These are phyloP conservation scores for Polygonum aviculare DNA, from an alignment of 148 eudicot genomes.

Conservation along the genomic window DNA sequence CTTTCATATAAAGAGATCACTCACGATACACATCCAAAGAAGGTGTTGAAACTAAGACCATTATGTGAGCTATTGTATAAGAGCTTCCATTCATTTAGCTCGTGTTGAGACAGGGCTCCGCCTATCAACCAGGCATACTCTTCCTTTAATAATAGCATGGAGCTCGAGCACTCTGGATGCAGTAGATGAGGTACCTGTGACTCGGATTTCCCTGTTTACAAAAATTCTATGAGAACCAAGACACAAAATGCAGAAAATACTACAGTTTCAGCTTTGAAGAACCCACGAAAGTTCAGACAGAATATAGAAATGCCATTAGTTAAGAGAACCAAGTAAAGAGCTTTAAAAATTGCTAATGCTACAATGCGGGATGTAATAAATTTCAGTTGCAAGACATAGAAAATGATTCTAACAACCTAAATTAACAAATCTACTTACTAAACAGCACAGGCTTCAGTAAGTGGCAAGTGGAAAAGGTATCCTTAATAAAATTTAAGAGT, in stretches of 20 bases:
- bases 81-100: slow-evolving; percentile 80
- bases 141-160: slow-evolving; percentile 41
- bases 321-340: background rate
- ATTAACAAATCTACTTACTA: background rate
- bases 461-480: background rate
- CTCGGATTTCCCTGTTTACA: slow-evolving; percentile 36
- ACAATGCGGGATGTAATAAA: background rate
- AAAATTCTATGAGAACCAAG: background rate
- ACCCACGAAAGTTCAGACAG: background rate
- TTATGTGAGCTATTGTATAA: slow-evolving; percentile 70
- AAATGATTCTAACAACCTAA: background rate
- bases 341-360: background rate
- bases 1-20: slow-evolving; percentile 18
- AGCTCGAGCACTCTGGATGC: slow-evolving; percentile 31
- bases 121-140: slow-evolving; percentile 93
- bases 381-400: background rate
- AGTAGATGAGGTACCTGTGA: slow-evolving; percentile 59
- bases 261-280: background rate
- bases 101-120: slow-evolving; percentile 65
- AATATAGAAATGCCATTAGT: background rate
- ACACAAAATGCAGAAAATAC: background rate
- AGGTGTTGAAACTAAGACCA: slow-evolving; percentile 86
- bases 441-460: background rate
- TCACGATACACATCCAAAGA: slow-evolving; percentile 73
- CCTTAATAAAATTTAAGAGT: background rate